A percentile compares a stretch with the other conserved stretches of the same genome.
Evolutionary conservation across 352 stramenopile genomes (phyloP).

Genomic region (Phytophthora chlamydospora): DNA sequence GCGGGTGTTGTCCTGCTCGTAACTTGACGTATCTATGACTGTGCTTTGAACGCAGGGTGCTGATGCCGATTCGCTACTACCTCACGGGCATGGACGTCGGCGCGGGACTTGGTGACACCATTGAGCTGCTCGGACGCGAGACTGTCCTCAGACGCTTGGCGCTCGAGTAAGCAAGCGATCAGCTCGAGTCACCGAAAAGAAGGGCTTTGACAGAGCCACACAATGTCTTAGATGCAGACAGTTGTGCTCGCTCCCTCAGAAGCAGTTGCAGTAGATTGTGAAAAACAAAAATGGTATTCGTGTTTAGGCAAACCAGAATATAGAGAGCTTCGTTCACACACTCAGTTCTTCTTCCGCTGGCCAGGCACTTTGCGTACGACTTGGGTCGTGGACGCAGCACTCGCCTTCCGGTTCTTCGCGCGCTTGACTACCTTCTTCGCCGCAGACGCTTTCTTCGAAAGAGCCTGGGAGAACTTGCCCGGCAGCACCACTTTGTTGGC

Average conservation of each 20-base stretch:
- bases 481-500: conserved; percentile 36
- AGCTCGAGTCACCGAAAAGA: too few relatives aligned
- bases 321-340: conserved; percentile 11
- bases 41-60: conserved; percentile 49
- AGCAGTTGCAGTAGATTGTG: background rate
- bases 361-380: conserved; percentile 57
- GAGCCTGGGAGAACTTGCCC: conserved; percentile 37
- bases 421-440: conserved; percentile 44
- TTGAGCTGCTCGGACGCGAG: conserved; percentile 74
- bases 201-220: too few relatives aligned
- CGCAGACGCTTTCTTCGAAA: conserved; percentile 32
- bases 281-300: conserved; percentile 27
- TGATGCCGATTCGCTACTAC: conserved; percentile 91
- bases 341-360: conserved; percentile 49
- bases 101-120: conserved; percentile 81
- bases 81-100: conserved; percentile 88
- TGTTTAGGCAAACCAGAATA: conserved; percentile 27
- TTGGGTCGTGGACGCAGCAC: conserved; percentile 30
- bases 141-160: conserved; percentile 59
- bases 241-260: background rate
- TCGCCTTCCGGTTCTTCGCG: conserved; percentile 39
- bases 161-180: too few relatives aligned
- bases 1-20: background rate
- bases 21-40: conserved; percentile 6
- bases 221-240: background rate